phyloP scores from a whole-genome alignment of 2,329 filamentous ascomycete genomes.

The Aureobasidium uvarum region DNA sequence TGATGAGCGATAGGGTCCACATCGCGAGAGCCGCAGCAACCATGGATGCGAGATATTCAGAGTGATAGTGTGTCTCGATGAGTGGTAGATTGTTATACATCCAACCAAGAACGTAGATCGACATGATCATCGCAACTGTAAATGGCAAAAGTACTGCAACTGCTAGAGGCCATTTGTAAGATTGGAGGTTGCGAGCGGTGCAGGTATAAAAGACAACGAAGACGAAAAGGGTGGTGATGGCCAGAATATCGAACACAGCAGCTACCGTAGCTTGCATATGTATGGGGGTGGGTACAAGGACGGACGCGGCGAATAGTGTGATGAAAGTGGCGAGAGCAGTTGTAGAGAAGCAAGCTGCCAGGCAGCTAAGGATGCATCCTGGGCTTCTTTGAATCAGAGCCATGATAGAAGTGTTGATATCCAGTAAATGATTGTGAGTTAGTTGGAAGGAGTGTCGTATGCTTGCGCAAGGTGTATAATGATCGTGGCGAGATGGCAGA shows the following conservation, averaged over 20 bases:
- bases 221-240: constrained; percentile 26
- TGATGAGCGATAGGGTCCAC: constrained; percentile 32
- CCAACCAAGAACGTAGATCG: constrained; percentile 31
- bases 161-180: constrained; percentile 14
- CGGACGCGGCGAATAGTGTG: constrained; percentile 27
- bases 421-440: not conserved
- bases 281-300: not conserved
- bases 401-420: not conserved
- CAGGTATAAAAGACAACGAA: constrained; percentile 26
- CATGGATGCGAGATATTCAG: constrained; percentile 14
- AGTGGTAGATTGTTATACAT: constrained; percentile 23
- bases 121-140: constrained; percentile 30
- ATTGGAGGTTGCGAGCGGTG: not conserved
- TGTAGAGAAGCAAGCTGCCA: constrained; percentile 20
- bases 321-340: constrained; percentile 21
- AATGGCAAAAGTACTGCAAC: constrained; percentile 23
- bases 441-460: not conserved
- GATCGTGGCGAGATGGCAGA: not conserved
- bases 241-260: constrained; percentile 29
- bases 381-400: constrained; percentile 5
- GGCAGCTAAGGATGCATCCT: constrained; percentile 23
- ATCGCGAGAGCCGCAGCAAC: constrained; percentile 34
- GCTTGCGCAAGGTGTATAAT: not conserved
- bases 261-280: constrained; percentile 29
- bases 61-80: constrained; percentile 15